These are phyloP conservation scores for Zygosaccharomyces pseudobailii DNA, from an alignment of 1,139 yeast species.

Conservation along the genomic window DNA sequence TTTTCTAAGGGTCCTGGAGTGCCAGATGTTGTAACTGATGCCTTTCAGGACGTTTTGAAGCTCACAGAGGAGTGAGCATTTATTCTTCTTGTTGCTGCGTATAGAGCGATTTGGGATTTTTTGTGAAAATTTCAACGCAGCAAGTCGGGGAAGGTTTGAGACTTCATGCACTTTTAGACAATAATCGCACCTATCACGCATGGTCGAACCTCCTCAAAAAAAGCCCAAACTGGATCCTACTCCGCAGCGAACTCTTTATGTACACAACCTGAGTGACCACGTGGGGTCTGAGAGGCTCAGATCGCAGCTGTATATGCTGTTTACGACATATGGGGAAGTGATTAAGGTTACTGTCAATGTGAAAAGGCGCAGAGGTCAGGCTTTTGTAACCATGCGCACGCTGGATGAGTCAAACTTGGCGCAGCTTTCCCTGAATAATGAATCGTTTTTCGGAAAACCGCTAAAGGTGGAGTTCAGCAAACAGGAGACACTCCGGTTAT, in stretches of 20 bases:
- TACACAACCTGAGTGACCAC: slow-evolving; percentile 26
- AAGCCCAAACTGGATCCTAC: slow-evolving; percentile 3
- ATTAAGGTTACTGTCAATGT: slow-evolving; percentile 23
- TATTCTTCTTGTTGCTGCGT: background rate
- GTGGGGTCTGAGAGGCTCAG: slow-evolving; percentile 20
- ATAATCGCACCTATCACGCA: background rate
- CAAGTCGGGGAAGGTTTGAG: background rate
- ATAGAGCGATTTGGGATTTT: background rate
- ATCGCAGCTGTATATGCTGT: slow-evolving; percentile 26
- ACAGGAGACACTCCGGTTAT: slow-evolving; percentile 13
- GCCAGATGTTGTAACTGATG: slow-evolving; percentile 74
- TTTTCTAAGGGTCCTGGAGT: slow-evolving; percentile 83
- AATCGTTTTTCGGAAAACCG: slow-evolving; percentile 26
- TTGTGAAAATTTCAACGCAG: background rate
- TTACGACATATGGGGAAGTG: slow-evolving; percentile 33
- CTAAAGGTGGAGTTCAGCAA: slow-evolving; percentile 24
- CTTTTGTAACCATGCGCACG: slow-evolving; percentile 27
- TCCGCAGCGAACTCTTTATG: slow-evolving; percentile 28
- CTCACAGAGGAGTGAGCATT: background rate
- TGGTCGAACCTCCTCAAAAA: slow-evolving; percentile 10
- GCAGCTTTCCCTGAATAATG: slow-evolving; percentile 23
- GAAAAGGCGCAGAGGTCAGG: slow-evolving; percentile 27
- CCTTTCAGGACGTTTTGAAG: slow-evolving; percentile 50
- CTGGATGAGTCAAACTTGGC: slow-evolving; percentile 32
- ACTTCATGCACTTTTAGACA: background rate